phyloP scores from a whole-genome alignment of 208 protist species.

The Acanthamoeba quina region DNA sequence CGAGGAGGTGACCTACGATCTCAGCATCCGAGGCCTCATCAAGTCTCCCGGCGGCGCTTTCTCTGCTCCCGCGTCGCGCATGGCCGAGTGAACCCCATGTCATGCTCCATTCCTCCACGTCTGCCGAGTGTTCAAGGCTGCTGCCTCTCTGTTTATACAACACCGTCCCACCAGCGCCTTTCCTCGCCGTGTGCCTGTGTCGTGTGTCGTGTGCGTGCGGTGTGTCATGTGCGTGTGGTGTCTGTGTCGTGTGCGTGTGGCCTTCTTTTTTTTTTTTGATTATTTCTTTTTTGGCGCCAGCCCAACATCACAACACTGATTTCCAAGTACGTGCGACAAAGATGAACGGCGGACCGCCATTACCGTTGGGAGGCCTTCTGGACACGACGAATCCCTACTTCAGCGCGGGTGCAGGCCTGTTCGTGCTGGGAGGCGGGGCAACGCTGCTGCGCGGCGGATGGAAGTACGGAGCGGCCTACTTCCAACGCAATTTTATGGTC shows the following conservation, averaged over 20 bases:
- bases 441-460: slow-evolving; percentile 12
- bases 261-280: too few species aligned
- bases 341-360: background rate
- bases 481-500: slow-evolving; percentile 52
- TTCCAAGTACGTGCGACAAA: background rate
- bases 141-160: too few species aligned
- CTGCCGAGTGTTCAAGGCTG: too few species aligned
- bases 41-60: background rate
- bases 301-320: background rate
- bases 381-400: slow-evolving; percentile 68
- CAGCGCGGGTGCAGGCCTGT: slow-evolving; percentile 28
- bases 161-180: too few species aligned
- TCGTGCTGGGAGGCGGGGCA: slow-evolving; percentile 1
- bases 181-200: too few species aligned
- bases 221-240: too few species aligned
- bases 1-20: slow-evolving; percentile 63
- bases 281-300: too few species aligned
- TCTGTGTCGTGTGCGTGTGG: too few species aligned
- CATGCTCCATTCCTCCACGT: background rate
- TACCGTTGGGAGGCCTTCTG: background rate
- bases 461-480: slow-evolving; percentile 1
- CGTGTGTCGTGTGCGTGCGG: too few species aligned
- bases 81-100: background rate
- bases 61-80: background rate
- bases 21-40: slow-evolving; percentile 56